These are phyloP conservation scores for Lathyrus aphaca DNA, from an alignment of 306 rosid genomes.

Conservation along the genomic window DNA sequence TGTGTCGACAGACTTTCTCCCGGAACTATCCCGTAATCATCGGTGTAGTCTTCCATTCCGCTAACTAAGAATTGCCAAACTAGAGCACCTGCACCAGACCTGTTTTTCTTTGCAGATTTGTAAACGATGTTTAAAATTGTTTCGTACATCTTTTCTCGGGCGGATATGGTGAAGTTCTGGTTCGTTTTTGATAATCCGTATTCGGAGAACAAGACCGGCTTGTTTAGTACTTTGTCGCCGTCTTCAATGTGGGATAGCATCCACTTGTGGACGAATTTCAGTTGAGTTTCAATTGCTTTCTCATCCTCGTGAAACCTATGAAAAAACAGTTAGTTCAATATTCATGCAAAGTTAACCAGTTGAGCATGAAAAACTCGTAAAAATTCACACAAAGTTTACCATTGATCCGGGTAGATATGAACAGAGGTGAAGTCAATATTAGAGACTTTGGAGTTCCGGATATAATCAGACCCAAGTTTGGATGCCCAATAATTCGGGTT, in stretches of 20 bases:
- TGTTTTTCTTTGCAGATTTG: constrained; percentile 74
- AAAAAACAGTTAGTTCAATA: background rate
- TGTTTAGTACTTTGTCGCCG: constrained; percentile 74
- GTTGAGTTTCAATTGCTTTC: constrained; percentile 65
- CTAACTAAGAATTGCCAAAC: constrained; percentile 86
- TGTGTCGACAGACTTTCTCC: constrained; percentile 59
- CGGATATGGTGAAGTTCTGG: constrained; percentile 55
- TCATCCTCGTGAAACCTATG: constrained; percentile 69
- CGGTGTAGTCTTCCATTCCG: constrained; percentile 76
- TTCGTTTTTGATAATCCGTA: constrained; percentile 71
- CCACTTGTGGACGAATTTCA: constrained; percentile 84
- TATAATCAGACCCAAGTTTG: constrained; percentile 86
- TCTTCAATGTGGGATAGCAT: constrained; percentile 95
- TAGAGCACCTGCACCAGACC: constrained; percentile 85
- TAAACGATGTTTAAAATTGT: constrained; percentile 58
- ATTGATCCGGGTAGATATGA: constrained; percentile 94
- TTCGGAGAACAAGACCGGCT: constrained; percentile 89
- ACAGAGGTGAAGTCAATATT: constrained; percentile 81
- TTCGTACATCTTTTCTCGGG: constrained; percentile 62
- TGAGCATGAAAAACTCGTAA: background rate
- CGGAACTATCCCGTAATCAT: constrained; percentile 82
- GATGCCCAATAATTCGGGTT: constrained; percentile 97
- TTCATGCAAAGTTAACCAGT: constrained; percentile 28
- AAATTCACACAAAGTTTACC: constrained; percentile 57
- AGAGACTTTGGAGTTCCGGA: constrained; percentile 74